Conservation (phyloP, 768 basidiomycete genomes). For the Mycena maculata region DNA sequence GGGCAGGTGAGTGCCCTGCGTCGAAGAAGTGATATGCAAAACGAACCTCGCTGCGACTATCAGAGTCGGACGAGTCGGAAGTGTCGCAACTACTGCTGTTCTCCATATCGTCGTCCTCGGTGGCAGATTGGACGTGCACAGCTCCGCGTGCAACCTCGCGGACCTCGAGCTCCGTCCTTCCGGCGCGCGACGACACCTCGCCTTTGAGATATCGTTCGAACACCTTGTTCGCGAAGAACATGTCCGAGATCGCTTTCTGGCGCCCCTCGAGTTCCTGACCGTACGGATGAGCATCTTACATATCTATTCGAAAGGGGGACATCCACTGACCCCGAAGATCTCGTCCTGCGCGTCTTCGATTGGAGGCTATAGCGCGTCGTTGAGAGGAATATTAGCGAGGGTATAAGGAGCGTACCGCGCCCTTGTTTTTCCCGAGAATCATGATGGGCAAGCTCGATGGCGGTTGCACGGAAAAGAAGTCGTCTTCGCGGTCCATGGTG, state of each 20-base stretch:
- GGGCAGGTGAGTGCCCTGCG: too few relatives aligned
- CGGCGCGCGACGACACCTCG: not conserved
- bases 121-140: not conserved
- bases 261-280: not conserved
- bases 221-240: not conserved
- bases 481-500: conserved; percentile 17
- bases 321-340: not conserved
- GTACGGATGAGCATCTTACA: not conserved
- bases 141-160: not conserved
- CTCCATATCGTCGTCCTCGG: not conserved
- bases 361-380: not conserved
- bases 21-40: too few relatives aligned
- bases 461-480: not conserved
- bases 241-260: not conserved
- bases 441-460: conserved; percentile 3
- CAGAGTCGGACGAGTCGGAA: not conserved
- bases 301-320: not conserved
- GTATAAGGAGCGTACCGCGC: not conserved
- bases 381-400: not conserved
- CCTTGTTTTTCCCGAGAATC: not conserved
- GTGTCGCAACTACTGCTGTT: not conserved
- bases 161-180: not conserved
- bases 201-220: not conserved
- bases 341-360: conserved; percentile 9
- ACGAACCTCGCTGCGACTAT: too few relatives aligned